A percentile compares a stretch with the other conserved stretches of the same genome.
These are phyloP conservation scores for Sugiyamaella grinbergsii DNA, from an alignment of 1,139 yeast genomes.

Conservation along the genomic window DNA sequence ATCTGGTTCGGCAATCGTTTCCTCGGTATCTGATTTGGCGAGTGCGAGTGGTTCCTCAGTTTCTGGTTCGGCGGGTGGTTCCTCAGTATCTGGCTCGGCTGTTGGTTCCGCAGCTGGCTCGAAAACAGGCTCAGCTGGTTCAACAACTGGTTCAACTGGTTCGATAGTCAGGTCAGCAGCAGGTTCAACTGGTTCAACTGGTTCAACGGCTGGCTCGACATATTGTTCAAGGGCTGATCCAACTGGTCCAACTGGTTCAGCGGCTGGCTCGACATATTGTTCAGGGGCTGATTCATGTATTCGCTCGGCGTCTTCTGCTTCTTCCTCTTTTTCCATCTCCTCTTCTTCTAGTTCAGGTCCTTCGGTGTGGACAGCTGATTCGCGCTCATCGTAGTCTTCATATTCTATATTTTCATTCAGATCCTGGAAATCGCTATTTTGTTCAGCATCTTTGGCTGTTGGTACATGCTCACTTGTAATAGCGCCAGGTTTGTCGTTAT, in stretches of 20 bases:
- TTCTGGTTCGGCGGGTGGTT: background rate
- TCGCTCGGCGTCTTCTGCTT: too few relatives aligned
- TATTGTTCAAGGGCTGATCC: background rate
- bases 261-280: too few relatives aligned
- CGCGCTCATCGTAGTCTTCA: too few relatives aligned
- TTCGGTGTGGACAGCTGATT: too few relatives aligned
- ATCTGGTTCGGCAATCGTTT: background rate
- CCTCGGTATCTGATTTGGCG: background rate
- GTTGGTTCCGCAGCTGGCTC: background rate
- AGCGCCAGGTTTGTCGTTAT: background rate
- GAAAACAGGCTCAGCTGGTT: background rate
- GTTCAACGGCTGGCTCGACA: background rate
- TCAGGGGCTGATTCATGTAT: too few relatives aligned
- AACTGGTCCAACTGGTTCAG: background rate
- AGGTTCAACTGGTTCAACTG: too few relatives aligned
- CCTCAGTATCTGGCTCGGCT: background rate
- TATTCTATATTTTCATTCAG: too few relatives aligned
- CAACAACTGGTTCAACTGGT: background rate
- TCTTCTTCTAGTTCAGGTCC: too few relatives aligned
- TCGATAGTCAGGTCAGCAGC: too few relatives aligned
- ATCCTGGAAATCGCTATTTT: too few relatives aligned
- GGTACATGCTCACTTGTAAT: background rate
- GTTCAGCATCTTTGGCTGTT: background rate
- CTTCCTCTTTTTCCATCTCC: too few relatives aligned
- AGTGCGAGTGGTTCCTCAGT: background rate